Evolutionary conservation across 2,329 filamentous ascomycete genomes (phyloP), one percentile per base, ranked within the genome.

Genomic region (Metarhizium rileyi): DNA sequence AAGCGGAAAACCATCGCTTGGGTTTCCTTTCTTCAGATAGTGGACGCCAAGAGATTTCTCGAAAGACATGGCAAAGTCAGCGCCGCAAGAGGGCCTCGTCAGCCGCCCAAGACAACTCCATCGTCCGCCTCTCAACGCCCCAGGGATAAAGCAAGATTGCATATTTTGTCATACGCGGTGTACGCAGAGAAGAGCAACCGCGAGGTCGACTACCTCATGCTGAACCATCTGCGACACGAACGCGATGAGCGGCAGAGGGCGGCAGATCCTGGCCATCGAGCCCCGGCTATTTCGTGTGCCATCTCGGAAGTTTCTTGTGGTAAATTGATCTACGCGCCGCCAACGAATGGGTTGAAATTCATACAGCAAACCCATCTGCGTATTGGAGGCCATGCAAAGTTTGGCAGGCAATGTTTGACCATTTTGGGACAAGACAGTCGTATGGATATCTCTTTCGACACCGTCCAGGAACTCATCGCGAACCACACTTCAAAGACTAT

Each of bases 391-490:
- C 63, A 72, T 16, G 70, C 57, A 42, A 70, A 67, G 49, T 78
- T 80, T 55, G 65, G 67, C 10, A 71, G 67, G 48, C 61, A 64
- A 5, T 57, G 56, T 3, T 56, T 81, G 46, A 66, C 72, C 26
- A 66, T 53, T 0, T 58, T 73, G 2, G 20, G 23, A 0, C 46
- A 49, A 4, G 55, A 54, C 1, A 53, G 54, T 0, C 52, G 67
- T 4, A 63, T 81, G 30, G 71, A 78, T 45, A 72, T 82, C 14
- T 66, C 72, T 0, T 73, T 76, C 35, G 66, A 69, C 20, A 74
- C 66, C 2, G 71, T 80, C 28, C 54, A 73, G 26, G 71, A 77
- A 46, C 57, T 74, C 8, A 62, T 78, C 2, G 59, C 63, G 56
- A 68, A 55, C 62, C 60, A 61, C 28, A 30, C 58, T 20, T 46